Conservation (phyloP, 2,329 filamentous ascomycete species). For the Fusarium tuaranense region DNA sequence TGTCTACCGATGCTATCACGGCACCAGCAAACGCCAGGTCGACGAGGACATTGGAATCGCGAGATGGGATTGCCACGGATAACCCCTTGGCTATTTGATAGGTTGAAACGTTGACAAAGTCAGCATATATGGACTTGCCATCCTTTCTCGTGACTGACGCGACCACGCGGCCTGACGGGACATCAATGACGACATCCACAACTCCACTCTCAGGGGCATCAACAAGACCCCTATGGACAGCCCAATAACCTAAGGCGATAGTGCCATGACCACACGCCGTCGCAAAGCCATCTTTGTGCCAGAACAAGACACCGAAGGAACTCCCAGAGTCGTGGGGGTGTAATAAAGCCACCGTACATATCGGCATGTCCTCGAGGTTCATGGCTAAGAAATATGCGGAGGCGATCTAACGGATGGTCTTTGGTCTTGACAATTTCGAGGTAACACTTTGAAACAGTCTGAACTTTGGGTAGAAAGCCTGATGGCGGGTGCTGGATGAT, state of each 20-base stretch:
- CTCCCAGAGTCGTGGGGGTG: slow-evolving; percentile 35
- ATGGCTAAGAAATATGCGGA: slow-evolving; percentile 32
- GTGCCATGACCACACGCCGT: background rate
- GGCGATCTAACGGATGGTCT: slow-evolving; percentile 5
- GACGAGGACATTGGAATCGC: background rate
- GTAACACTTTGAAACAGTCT: slow-evolving; percentile 14
- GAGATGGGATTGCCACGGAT: background rate
- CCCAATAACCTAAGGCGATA: background rate
- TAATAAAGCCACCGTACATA: slow-evolving; percentile 45
- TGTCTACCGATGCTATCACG: background rate
- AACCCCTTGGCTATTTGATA: slow-evolving; percentile 24
- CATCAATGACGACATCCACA: slow-evolving; percentile 32
- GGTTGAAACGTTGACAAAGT: slow-evolving; percentile 34
- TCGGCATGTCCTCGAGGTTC: slow-evolving; percentile 35
- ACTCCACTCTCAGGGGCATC: background rate
- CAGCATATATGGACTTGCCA: slow-evolving; percentile 7
- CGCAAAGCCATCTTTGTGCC: slow-evolving; percentile 44
- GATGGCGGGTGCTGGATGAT: slow-evolving; percentile 29
- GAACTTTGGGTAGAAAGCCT: background rate
- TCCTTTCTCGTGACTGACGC: background rate
- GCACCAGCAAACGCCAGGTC: slow-evolving; percentile 18
- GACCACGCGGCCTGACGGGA: slow-evolving; percentile 24
- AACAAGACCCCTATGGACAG: background rate
- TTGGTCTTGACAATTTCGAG: background rate
- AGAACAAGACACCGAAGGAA: slow-evolving; percentile 42